Evolutionary conservation across 371 early-diverging fungal genomes (phyloP), one percentile per base, ranked within the genome.

Genomic region (Syncephalastrum monosporum): DNA sequence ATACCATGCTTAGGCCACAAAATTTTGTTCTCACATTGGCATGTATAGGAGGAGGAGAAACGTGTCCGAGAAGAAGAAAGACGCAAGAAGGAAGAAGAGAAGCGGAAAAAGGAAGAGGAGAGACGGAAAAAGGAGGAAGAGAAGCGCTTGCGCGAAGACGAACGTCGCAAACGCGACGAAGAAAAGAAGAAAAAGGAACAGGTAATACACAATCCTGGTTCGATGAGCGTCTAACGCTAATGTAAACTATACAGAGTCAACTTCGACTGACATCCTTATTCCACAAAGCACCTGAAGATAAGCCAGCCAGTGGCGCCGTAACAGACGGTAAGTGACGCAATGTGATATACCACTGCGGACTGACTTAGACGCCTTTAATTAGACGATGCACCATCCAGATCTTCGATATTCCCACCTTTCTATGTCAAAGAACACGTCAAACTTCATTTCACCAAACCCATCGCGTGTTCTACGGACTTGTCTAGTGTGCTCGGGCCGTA

Each of bases 351-450:
- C 5, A 33, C 2, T 33, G 24, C 19, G 13, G 4, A 44, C 38
- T 27, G 21, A 21, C 55, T 5, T 50, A 13, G 17, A 5, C 23
- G 23, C 12, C 56, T 16, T 12, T 47, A 6, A 19, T 10, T 49
- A 56, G 59, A 14, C 42, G 17, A 47, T 2, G 25, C 42, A 17
- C 21, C 41, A 8, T 25, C 42, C 47, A 54, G 42, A 27, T 53
- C 62, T 25, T 67, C 75, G 1, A 62, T 77, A 4, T 92, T 92
- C 60, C 83, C 83, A 2, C 85, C 87, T 14, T 90, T 90, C 61
- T 82, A 86, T 64, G 71, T 85, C 43, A 84, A 85, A 42, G 77
- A 77, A 14, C 60, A 79, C 52, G 79, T 86, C 38, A 33, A 33
- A 33, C 38, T 33, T 10, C 38, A 33, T 33, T 33, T 2, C 38